Evolutionary conservation across 805 yeast genomes (phyloP).

Genomic region (Lachancea waltii): DNA sequence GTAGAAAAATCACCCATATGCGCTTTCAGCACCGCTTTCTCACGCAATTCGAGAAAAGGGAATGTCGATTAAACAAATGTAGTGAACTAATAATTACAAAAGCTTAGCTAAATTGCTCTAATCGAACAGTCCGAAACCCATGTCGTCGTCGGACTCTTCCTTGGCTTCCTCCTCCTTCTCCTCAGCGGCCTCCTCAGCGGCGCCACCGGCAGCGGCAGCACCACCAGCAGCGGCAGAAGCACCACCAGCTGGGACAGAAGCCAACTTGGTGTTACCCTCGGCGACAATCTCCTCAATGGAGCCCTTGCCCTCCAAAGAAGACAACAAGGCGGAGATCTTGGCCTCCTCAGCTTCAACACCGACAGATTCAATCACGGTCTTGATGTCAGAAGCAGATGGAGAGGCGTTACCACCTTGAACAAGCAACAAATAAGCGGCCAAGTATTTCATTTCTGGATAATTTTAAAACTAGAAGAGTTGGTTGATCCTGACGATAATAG

Average conservation of each 20-base stretch:
- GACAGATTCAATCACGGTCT: conserved; percentile 63
- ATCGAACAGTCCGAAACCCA: conserved; percentile 78
- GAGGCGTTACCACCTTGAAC: conserved; percentile 80
- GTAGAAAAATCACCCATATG: too few species aligned
- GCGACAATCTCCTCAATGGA: conserved; percentile 64
- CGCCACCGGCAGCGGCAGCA: conserved; percentile 50
- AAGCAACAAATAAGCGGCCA: conserved; percentile 89
- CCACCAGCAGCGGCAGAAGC: conserved; percentile 60
- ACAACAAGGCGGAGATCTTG: conserved; percentile 61
- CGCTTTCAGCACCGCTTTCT: too few species aligned
- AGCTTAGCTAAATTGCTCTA: conserved; percentile 25
- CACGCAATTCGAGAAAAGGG: neutral
- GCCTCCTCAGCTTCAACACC: conserved; percentile 78
- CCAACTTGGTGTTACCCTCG: conserved; percentile 74
- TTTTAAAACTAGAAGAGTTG: conserved; percentile 1
- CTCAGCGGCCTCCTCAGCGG: conserved; percentile 50
- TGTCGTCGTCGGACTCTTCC: conserved; percentile 53
- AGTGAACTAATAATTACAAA: neutral
- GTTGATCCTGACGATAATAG: conserved; percentile 17
- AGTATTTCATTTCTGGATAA: conserved; percentile 59
- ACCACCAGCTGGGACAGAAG: conserved; percentile 79
- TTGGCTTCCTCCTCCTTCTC: conserved; percentile 48
- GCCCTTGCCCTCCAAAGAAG: conserved; percentile 73
- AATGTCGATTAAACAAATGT: conserved; percentile 5
- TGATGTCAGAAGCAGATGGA: conserved; percentile 74